Evolutionary conservation across 176 grass and related monocot genomes (phyloP), one percentile per base, ranked within the genome.

Genomic region (Ananas comosus): DNA sequence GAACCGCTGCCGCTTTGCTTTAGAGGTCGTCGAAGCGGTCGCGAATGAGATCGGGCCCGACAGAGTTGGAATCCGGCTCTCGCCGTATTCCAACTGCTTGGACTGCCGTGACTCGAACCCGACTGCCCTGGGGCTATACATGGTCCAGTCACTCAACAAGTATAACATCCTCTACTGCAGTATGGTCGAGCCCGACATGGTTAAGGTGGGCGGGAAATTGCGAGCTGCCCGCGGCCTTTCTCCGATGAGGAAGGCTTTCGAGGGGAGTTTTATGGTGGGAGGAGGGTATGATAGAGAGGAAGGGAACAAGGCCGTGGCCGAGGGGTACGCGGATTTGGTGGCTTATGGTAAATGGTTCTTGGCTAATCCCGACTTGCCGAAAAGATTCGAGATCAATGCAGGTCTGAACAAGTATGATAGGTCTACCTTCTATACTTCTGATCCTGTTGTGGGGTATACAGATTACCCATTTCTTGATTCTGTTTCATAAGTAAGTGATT

Each of bases 51-150:
- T 91, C 73, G 85, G 87, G 77, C 74, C 87, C 48, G 82, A 86
- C 4, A 87, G 67, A 59, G 87, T 96, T 68, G 88, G 91, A 49
- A 88, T 91, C 63, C 83, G 88, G 69, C 67, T 96, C 12, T 96
- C 88, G 2, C 91, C 88, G n/a, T 91, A 79, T 68, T 78, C 82
- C 0, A 76, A 18, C 22, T 91, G 83, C 64, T 76, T 71, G 4
- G 82, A 83, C 8, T 66, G 80, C 64, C 9, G 63, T 29, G 88
- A 96, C 65, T 96, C 85, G 22, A 61, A 96, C 54, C 85, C 77
- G 14, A 78, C 76, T 48, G 85, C 77, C 73, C 79, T 91, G 72
- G 87, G 74, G 2, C 27, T 91, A n/a, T 81, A 91, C 27, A 81
- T 96, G 84, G 91, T 71, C 61, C 70, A 83, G 49, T 78, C 76